phyloP scores from a whole-genome alignment of 1,284 basidiomycete species.

The Afroboletus lepidellus region DNA sequence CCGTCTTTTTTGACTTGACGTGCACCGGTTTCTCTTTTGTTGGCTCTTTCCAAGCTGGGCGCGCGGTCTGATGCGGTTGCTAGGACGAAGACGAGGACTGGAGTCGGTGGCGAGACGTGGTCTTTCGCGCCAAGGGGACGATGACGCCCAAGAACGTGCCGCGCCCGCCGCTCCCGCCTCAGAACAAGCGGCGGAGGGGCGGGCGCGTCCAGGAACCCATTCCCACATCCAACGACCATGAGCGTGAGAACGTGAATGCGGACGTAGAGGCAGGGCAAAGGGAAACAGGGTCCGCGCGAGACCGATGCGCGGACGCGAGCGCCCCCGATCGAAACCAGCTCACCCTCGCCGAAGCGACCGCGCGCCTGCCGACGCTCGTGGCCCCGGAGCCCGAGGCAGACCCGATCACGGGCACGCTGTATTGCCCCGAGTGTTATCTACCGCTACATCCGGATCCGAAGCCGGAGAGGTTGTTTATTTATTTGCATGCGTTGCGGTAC shows the following conservation, averaged over 20 bases:
- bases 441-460: conserved; percentile 89
- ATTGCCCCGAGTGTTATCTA: conserved; percentile 86
- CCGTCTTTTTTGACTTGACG: conserved; percentile 9
- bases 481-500: conserved; percentile 86
- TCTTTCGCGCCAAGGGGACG: conserved; percentile 70
- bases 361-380: conserved; percentile 17
- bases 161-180: conserved; percentile 54
- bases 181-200: conserved; percentile 56
- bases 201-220: conserved; percentile 36
- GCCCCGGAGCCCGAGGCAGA: conserved; percentile 30
- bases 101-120: conserved; percentile 84
- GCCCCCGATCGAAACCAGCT: conserved; percentile 8
- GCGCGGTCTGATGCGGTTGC: conserved; percentile 16
- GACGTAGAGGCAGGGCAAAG: no score
- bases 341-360: conserved; percentile 24
- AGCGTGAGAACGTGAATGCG: neutral
- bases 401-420: conserved; percentile 40
- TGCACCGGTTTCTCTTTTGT: neutral
- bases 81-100: conserved; percentile 91
- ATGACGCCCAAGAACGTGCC: conserved; percentile 50
- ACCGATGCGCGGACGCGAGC: neutral
- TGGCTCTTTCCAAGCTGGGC: no score
- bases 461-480: conserved; percentile 90
- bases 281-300: neutral
- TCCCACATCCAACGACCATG: neutral